Conservation (phyloP, 1,284 basidiomycete genomes). For the Marasmius tenuissimus region DNA sequence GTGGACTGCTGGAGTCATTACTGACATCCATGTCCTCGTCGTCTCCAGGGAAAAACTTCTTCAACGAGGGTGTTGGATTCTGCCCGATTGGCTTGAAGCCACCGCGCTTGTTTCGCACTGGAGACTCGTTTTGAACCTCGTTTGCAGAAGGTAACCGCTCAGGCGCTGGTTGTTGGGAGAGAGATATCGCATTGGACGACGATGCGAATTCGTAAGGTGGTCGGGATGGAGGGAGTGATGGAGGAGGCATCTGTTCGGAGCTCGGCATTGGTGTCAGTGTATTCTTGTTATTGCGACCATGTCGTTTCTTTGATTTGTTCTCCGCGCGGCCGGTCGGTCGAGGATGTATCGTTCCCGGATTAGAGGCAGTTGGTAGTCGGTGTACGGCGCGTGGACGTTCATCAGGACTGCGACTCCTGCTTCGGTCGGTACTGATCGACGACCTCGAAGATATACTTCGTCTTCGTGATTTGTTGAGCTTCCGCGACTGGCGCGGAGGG, state of each 20-base stretch:
- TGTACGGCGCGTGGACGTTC: constrained; percentile 56
- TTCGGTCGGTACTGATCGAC: constrained; percentile 53
- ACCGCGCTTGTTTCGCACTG: constrained; percentile 34
- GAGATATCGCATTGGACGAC: background rate
- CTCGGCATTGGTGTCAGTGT: background rate
- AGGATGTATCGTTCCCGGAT: constrained; percentile 27
- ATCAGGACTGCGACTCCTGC: constrained; percentile 51
- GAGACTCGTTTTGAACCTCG: constrained; percentile 3
- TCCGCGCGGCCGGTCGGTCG: background rate
- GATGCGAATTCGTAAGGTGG: background rate
- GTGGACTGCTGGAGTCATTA: background rate
- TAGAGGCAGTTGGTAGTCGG: constrained; percentile 48
- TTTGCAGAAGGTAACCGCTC: background rate
- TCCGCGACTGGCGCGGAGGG: constrained; percentile 33
- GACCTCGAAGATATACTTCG: constrained; percentile 51
- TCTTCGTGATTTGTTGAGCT: constrained; percentile 28
- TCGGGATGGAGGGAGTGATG: background rate
- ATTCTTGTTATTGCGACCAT: constrained; percentile 1
- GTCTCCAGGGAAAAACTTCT: constrained; percentile 71
- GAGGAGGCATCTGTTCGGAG: constrained; percentile 7
- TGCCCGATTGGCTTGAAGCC: constrained; percentile 68
- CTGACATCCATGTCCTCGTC: constrained; percentile 57
- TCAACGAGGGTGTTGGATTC: constrained; percentile 56
- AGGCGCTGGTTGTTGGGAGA: background rate
- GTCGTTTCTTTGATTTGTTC: background rate